Conservation (phyloP, 768 basidiomycete species). For the Gelatoporia subvermispora region DNA sequence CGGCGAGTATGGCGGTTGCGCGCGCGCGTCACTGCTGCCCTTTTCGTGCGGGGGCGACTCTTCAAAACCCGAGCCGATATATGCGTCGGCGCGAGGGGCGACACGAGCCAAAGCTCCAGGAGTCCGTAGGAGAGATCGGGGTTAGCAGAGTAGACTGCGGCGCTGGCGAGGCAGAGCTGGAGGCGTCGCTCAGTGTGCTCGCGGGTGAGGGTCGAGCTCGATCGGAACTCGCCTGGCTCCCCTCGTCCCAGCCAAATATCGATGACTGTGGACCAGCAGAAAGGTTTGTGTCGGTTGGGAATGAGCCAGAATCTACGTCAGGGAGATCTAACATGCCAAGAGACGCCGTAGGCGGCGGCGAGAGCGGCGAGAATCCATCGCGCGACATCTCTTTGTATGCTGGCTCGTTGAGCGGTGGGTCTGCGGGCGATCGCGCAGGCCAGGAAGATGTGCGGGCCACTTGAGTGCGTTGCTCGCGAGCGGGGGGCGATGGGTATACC, state of each 20-base stretch:
- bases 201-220: too few species aligned
- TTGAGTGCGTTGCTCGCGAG: conserved; percentile 16
- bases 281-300: too few species aligned
- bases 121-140: background rate
- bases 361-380: conserved; percentile 12
- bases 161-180: too few species aligned
- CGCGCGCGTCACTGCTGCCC: background rate
- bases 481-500: conserved; percentile 19
- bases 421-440: conserved; percentile 7
- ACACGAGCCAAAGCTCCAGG: conserved; percentile 9
- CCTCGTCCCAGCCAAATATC: too few species aligned
- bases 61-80: conserved; percentile 18
- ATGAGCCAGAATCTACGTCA: background rate
- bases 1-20: conserved; percentile 1
- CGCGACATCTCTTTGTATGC: conserved; percentile 8
- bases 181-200: too few species aligned
- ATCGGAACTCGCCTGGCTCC: too few species aligned
- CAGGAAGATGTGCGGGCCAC: conserved; percentile 16
- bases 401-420: background rate
- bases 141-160: too few species aligned
- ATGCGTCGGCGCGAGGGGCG: conserved; percentile 12
- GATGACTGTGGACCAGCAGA: too few species aligned
- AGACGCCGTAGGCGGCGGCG: conserved; percentile 15
- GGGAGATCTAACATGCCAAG: conserved; percentile 12
- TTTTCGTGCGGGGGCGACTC: conserved; percentile 9